Base-by-base conservation (phyloP, 768 basidiomycete species). In the Megacollybia marginata region DNA sequence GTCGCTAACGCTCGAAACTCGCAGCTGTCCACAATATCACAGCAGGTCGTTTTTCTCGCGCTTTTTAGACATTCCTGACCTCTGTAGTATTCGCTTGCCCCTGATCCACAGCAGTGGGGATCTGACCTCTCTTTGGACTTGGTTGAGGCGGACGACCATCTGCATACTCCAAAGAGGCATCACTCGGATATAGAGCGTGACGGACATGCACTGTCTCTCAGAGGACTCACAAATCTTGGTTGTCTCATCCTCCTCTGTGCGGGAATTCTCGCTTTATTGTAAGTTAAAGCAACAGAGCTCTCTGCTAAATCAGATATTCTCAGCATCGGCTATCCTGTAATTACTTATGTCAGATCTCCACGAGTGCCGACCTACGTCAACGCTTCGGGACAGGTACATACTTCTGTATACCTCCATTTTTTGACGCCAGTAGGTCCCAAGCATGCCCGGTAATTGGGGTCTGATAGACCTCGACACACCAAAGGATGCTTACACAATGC, bases 401-500 rank as follows among this genome's bases (percentile, higher is more conserved):
- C 46, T 47, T 33, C 34, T 11, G 46, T n/a, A 42, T 18, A 11
- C 18, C 23, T 43, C 31, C 28, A 9, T 28, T n/a, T 40, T 20
- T 13, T 35, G 20, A 19, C 23, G 8, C 20, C 16, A 35, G 13
- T 88, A 92, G 63, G 73, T 85, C 13, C 75, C 84, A 8, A 59
- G 55, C 18, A 70, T 86, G 23, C 67, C 73, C 1, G 82, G 80
- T 6, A 78, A 84, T 54, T 79, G 71, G 53, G 79, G 76, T 5
- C 69, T 89, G 11, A 87, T 93, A 58, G 91, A 93, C 65, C 66
- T 71, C 43, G 82, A 90, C 44, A 94, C 92, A 2, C 91, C 89
- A 0, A 48, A 70, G 54, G 65, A 73, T 10, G 79, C 75, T 3
- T 67, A 69, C 60, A 74, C 76, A 10, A 18, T 45, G 13, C 42